Evolutionary conservation across 2,329 filamentous ascomycete species (phyloP), one percentile per base, ranked within the genome.

Genomic region (Colletotrichum destructivum): DNA sequence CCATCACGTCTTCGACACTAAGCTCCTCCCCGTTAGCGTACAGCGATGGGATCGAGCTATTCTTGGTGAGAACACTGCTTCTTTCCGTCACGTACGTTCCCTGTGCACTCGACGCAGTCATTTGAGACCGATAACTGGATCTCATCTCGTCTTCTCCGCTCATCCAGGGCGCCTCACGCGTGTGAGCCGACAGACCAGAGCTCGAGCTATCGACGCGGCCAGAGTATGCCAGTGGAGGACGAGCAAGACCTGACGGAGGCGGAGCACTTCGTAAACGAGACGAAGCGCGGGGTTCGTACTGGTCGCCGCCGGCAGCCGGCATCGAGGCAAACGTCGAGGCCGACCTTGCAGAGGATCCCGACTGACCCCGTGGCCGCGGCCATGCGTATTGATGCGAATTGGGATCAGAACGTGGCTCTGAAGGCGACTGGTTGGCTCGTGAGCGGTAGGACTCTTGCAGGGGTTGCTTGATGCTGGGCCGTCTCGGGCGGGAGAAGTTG

Each of bases 21-120:
- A 89, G 85, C 51, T 88, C 88, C 74, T 91, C 89, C 72, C 88
- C 85, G 72, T 77, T 75, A 56, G 75, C 81, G 74, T 85, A 85
- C 81, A 87, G 87, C 73, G 85, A 96, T 83, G 83, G 92, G 64
- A 91, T 87, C 2, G 93, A 95, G 84, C 93, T 97, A 72, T 90
- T 90, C 76, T 93, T 94, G 4, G 94, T 96, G 74, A 92, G 81
- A 61, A 96, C 87, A 78, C 95, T 98, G 80, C 94, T 97, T 73
- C 94, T 88, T 78, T 96, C 94, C 1, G 94, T 97, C n/a, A 91
- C 90, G 6, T 81, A 75, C 2, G 87, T 88, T 31, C 92, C 95
- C 42, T 87, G 87, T 35, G 84, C 83, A 6, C 88, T 88, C 3
- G 88, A 89, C 46, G 84, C 79, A 21, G 88, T 88, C 62, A 87